Conservation (phyloP, 495 filamentous ascomycete genomes). For the Staphylotrichum longicolle region DNA sequence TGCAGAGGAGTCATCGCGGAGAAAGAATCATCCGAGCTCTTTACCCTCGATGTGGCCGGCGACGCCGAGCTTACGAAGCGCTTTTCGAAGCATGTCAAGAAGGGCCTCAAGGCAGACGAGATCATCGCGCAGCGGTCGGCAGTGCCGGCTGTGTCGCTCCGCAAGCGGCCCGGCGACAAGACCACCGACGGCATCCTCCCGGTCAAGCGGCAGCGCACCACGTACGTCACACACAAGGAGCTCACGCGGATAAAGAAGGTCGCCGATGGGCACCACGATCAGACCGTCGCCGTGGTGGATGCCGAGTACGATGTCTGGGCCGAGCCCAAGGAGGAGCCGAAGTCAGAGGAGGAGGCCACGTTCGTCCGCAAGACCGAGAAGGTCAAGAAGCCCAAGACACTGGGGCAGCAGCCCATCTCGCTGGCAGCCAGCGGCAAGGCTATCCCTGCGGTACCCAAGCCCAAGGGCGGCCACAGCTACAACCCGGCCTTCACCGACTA, state of each 20-base stretch:
- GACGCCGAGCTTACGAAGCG: slow-evolving; percentile 40
- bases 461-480: slow-evolving; percentile 81
- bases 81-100: slow-evolving; percentile 60
- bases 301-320: slow-evolving; percentile 78
- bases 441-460: slow-evolving; percentile 73
- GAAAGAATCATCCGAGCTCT: slow-evolving; percentile 72
- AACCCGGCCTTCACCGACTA: slow-evolving; percentile 87
- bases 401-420: slow-evolving; percentile 74
- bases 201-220: slow-evolving; percentile 67
- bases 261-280: slow-evolving; percentile 66
- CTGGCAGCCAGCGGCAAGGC: slow-evolving; percentile 73
- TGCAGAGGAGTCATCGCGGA: slow-evolving; percentile 78
- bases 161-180: slow-evolving; percentile 65
- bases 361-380: slow-evolving; percentile 63
- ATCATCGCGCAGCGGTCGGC: slow-evolving; percentile 83
- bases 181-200: slow-evolving; percentile 64
- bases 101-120: slow-evolving; percentile 81
- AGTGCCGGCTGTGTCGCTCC: slow-evolving; percentile 68
- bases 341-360: slow-evolving; percentile 51
- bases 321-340: slow-evolving; percentile 44
- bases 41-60: slow-evolving; percentile 62
- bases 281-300: slow-evolving; percentile 53
- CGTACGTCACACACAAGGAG: slow-evolving; percentile 79
- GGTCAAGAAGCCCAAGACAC: slow-evolving; percentile 69
- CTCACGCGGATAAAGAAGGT: slow-evolving; percentile 70